Evolutionary conservation across 768 basidiomycete genomes (phyloP).

Genomic region (Tulasnella calospora): DNA sequence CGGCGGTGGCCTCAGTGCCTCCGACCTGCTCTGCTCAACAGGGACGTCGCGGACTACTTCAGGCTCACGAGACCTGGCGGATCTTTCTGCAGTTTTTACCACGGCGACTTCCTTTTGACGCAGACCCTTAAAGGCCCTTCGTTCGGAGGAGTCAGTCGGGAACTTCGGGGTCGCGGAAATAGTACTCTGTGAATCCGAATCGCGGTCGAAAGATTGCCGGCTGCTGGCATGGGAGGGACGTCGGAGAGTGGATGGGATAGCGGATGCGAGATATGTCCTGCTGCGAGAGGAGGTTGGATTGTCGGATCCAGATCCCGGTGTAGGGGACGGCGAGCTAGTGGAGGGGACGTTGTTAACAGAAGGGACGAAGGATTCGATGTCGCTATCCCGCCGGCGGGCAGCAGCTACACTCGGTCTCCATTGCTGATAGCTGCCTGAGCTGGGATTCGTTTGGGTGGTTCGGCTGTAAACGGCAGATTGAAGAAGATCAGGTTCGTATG

Average conservation of each 20-base stretch:
- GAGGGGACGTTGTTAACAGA: neutral
- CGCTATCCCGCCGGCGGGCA: slow-evolving; percentile 6
- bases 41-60: neutral
- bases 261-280: neutral
- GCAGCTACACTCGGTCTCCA: neutral
- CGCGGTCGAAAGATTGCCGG: neutral
- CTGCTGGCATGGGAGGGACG: neutral
- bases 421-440: slow-evolving; percentile 11
- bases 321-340: neutral
- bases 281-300: neutral
- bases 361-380: slow-evolving; percentile 1
- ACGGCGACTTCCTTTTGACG: neutral
- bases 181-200: neutral
- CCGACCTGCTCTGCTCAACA: neutral
- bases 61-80: neutral
- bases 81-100: neutral
- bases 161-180: neutral
- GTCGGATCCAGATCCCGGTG: neutral
- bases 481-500: neutral
- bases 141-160: slow-evolving; percentile 1
- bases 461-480: neutral
- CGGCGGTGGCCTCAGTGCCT: neutral
- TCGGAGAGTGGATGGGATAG: neutral
- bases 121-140: neutral
- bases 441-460: neutral